A percentile compares a stretch with the other conserved stretches of the same genome.
Evolutionary conservation across 495 filamentous ascomycete genomes (phyloP).

Genomic region (Sabuloglossum arenarium): DNA sequence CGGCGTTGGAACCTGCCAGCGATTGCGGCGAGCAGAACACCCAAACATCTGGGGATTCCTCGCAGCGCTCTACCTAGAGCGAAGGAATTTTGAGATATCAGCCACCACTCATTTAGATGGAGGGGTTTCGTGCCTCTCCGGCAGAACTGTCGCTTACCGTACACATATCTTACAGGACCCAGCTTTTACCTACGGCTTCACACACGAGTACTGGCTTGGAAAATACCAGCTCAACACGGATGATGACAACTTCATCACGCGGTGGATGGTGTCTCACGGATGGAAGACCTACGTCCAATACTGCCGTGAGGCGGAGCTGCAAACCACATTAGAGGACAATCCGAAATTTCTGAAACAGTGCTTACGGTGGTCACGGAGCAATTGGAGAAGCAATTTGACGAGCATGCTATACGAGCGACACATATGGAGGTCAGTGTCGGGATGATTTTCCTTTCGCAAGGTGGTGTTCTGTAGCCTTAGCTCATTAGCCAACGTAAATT

Average conservation of each 20-base stretch:
- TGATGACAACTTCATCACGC: conserved; percentile 70
- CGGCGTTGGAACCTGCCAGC: conserved; percentile 66
- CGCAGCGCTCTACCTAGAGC: conserved; percentile 61
- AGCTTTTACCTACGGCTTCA: conserved; percentile 50
- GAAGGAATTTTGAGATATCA: conserved; percentile 76
- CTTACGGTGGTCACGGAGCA: conserved; percentile 61
- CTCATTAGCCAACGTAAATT: not conserved
- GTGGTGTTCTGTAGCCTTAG: not conserved
- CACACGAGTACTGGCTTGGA: conserved; percentile 46
- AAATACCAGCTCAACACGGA: conserved; percentile 59
- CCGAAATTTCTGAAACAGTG: conserved; percentile 57
- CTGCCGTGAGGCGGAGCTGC: conserved; percentile 47
- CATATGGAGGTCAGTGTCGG: conserved; percentile 40
- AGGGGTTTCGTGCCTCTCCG: conserved; percentile 73
- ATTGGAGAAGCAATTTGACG: conserved; percentile 64
- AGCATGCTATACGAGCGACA: conserved; percentile 49
- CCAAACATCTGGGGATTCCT: conserved; percentile 55
- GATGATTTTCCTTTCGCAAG: no score
- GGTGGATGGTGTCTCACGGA: conserved; percentile 54
- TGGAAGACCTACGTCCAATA: conserved; percentile 68
- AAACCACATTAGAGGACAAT: conserved; percentile 58
- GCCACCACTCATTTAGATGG: conserved; percentile 73
- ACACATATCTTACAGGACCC: conserved; percentile 60
- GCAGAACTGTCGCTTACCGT: conserved; percentile 65
- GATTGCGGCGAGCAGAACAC: conserved; percentile 40